These are phyloP conservation scores for Glycine soja DNA, from an alignment of 306 rosid species.

Conservation along the genomic window DNA sequence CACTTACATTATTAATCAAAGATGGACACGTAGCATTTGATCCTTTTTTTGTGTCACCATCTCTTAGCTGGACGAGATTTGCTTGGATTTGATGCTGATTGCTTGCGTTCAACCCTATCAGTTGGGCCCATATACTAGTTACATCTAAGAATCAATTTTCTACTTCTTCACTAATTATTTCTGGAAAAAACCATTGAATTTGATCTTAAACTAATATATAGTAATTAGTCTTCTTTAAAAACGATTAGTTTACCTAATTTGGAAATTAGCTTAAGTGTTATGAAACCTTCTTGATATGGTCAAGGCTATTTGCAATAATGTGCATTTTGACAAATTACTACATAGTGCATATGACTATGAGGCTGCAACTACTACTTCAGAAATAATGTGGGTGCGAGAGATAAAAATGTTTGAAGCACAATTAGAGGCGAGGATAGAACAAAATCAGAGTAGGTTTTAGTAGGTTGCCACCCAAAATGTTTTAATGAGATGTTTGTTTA, in stretches of 20 bases:
- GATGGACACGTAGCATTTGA: conserved; percentile 57
- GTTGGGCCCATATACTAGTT: conserved; percentile 36
- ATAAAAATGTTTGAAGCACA: background rate
- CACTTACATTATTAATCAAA: background rate
- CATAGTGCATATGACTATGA: background rate
- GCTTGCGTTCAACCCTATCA: conserved; percentile 26
- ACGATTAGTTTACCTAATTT: conserved; percentile 36
- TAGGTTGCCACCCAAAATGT: conserved; percentile 14
- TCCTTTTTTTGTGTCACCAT: conserved; percentile 53
- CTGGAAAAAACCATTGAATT: background rate
- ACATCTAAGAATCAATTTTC: background rate
- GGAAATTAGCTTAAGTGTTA: background rate
- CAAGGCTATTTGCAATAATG: background rate
- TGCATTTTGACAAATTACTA: background rate
- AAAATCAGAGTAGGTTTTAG: no score
- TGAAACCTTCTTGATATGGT: conserved; percentile 16
- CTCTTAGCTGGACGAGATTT: conserved; percentile 65
- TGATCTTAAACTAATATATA: conserved; percentile 23
- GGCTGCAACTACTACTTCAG: background rate
- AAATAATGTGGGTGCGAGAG: background rate
- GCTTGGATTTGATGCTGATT: conserved; percentile 55
- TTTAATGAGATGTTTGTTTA: background rate
- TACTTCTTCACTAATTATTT: background rate
- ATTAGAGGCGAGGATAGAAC: conserved; percentile 6
- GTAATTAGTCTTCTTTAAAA: conserved; percentile 1